A percentile compares a stretch with the other conserved stretches of the same genome.
Evolutionary conservation across 441 rosid species (phyloP).

Genomic region (Kokia cookei): DNA sequence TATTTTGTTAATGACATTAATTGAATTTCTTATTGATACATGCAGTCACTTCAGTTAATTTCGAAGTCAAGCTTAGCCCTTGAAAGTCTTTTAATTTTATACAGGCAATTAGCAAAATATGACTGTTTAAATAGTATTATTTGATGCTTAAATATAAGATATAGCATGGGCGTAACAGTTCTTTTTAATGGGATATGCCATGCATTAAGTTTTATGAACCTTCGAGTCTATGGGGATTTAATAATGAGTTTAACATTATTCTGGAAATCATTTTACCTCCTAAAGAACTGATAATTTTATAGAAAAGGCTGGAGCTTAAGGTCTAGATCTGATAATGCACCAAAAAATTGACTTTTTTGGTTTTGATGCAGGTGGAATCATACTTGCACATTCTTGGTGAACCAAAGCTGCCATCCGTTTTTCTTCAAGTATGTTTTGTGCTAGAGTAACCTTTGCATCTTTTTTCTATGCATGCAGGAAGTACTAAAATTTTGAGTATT

Average conservation of each 20-base stretch:
- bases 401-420: constrained; percentile 93
- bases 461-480: neutral
- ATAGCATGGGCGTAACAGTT: neutral
- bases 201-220: neutral
- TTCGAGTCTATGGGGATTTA: neutral
- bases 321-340: neutral
- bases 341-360: neutral
- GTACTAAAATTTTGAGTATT: constrained; percentile 1
- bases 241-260: neutral
- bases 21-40: neutral
- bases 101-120: neutral
- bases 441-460: neutral
- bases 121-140: neutral
- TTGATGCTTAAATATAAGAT: neutral
- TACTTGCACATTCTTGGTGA: constrained; percentile 81
- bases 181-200: neutral
- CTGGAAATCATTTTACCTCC: neutral
- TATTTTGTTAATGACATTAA: neutral
- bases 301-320: neutral
- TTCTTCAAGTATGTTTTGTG: constrained; percentile 67
- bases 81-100: neutral
- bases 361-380: constrained; percentile 72
- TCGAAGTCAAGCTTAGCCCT: neutral
- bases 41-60: neutral
- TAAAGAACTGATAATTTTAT: neutral